Percentiles rank a stretch among this genome's conserved stretches.
phyloP scores from a whole-genome alignment of 352 stramenopile genomes.

The Phytophthora macrochlamydospora region DNA sequence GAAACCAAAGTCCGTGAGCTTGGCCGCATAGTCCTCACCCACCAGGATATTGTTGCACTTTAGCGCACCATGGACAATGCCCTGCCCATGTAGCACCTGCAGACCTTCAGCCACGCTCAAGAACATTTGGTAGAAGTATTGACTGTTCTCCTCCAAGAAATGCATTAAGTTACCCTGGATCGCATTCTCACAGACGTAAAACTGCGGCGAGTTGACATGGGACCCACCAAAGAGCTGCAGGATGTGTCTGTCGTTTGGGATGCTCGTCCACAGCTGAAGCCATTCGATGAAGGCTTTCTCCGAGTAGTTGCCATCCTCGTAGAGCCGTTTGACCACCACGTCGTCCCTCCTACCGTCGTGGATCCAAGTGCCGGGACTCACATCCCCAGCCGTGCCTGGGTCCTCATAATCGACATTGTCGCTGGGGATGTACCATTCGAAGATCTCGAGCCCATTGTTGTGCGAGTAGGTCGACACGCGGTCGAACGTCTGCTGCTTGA shows the following conservation, averaged over 20 bases:
- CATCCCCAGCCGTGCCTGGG: slow-evolving; percentile 14
- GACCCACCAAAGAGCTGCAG: slow-evolving; percentile 39
- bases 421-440: slow-evolving; percentile 28
- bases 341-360: slow-evolving; percentile 9
- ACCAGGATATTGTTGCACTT: slow-evolving; percentile 49
- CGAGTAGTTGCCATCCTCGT: slow-evolving; percentile 1
- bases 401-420: slow-evolving; percentile 24
- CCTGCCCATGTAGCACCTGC: slow-evolving; percentile 39
- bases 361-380: slow-evolving; percentile 17
- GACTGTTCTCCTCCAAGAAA: slow-evolving; percentile 5
- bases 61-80: slow-evolving; percentile 37
- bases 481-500: slow-evolving; percentile 14
- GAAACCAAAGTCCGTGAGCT: slow-evolving; percentile 14
- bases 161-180: slow-evolving; percentile 15
- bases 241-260: slow-evolving; percentile 33
- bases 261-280: slow-evolving; percentile 28
- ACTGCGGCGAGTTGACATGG: slow-evolving; percentile 18
- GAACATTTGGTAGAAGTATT: slow-evolving; percentile 13
- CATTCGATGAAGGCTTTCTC: slow-evolving; percentile 19
- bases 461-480: neutral
- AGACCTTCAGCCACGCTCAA: slow-evolving; percentile 26
- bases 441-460: neutral
- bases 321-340: slow-evolving; percentile 40
- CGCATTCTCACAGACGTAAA: slow-evolving; percentile 19
- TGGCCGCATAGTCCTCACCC: slow-evolving; percentile 19